Evolutionary conservation across 257 asterid genomes (phyloP), one percentile per base, ranked within the genome.

Genomic region (Forsythia viridissima): DNA sequence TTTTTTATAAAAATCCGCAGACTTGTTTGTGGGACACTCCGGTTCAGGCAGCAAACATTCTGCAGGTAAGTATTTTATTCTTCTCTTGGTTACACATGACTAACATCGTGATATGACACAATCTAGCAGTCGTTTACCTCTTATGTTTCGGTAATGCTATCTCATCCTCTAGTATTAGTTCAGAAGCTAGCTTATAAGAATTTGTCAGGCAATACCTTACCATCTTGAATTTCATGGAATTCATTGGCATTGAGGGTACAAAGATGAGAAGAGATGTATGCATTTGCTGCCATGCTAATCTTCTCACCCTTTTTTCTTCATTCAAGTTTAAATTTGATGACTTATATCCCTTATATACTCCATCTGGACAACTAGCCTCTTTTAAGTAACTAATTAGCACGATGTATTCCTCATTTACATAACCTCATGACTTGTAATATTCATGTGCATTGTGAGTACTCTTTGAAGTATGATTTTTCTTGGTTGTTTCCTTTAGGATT

Each of bases 1-100:
- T 91, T 52, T 93, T 89, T 81, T 96, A 96, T 82, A 92, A 90
- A 86, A 93, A 89, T 85, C 93, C 89, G 39, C 80, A 85, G 71
- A 91, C 96, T 77, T 92, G 91, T 70, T 78, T 92, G 44, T 96
- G 97, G 97, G 99, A 96, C 86, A 96, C 98, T 72, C 99, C 99
- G 79, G 86, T 85, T 79, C 99, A 93, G 82, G 97, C 99, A 4
- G 84, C 86, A 80, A 89, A 86, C 78, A 85, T 91, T 84, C 91
- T 93, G 83, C 87, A 79, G 85, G 98, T 87, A 80, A 75, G 90
- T 82, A 77, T 46, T 61, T 74, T 30, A 11, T 24, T 74, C 57
- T 74, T 81, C 43, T 77, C 18, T 40, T 0, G 10, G 34, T 24
- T 52, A 48, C 74, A 37, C 51, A 18, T 71, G 43, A 46, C 20